These are phyloP conservation scores for Vanderwaltozyma verrucispora DNA, from an alignment of 805 yeast genomes.

Conservation along the genomic window DNA sequence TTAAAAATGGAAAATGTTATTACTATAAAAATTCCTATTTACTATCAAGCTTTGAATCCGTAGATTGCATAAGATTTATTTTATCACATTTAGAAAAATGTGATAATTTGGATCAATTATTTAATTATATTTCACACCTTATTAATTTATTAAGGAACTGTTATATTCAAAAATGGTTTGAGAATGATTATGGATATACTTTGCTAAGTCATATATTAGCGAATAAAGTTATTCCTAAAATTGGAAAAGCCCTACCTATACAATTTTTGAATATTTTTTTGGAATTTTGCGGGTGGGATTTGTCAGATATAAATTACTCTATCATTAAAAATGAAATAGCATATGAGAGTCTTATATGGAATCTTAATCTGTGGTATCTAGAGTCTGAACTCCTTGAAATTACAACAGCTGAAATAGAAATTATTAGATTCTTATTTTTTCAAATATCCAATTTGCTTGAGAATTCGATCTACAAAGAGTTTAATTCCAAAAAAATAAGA, in stretches of 20 bases:
- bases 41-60: slow-evolving; percentile 11
- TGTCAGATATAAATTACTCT: slow-evolving; percentile 41
- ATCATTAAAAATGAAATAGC: slow-evolving; percentile 45
- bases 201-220: slow-evolving; percentile 13
- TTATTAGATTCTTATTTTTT: slow-evolving; percentile 42
- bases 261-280: slow-evolving; percentile 41
- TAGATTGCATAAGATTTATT: slow-evolving; percentile 11
- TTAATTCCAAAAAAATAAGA: slow-evolving; percentile 43
- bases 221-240: slow-evolving; percentile 5
- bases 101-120: slow-evolving; percentile 7
- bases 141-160: slow-evolving; percentile 11
- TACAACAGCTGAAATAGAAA: slow-evolving; percentile 23
- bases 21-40: slow-evolving; percentile 11
- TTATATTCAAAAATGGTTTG: slow-evolving; percentile 11
- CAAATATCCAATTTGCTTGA: slow-evolving; percentile 49
- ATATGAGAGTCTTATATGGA: slow-evolving; percentile 49
- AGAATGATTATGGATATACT: slow-evolving; percentile 13
- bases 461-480: slow-evolving; percentile 39
- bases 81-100: slow-evolving; percentile 8
- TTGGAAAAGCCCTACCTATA: slow-evolving; percentile 25
- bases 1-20: slow-evolving; percentile 5
- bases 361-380: slow-evolving; percentile 46
- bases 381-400: slow-evolving; percentile 1
- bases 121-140: slow-evolving; percentile 11
- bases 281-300: slow-evolving; percentile 46